Evolutionary conservation across 2,329 filamentous ascomycete genomes (phyloP), one percentile per base, ranked within the genome.

Genomic region (Allantophomopsis lycopodina): DNA sequence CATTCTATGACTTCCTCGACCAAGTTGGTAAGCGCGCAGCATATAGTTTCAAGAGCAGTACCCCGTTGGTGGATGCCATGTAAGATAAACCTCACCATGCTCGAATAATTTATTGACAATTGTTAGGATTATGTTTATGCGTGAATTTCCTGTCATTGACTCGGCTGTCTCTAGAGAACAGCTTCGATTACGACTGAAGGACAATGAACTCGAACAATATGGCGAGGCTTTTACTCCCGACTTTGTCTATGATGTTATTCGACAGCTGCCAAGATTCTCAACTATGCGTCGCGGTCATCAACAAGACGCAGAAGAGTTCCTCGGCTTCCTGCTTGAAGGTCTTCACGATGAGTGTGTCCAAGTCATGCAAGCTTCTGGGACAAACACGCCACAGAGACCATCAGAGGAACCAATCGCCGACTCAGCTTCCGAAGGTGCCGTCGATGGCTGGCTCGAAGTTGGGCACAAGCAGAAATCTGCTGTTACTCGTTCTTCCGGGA

Each of bases 241-340:
- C 54, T 94, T 93, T 58, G 85, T 98, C 15, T 98, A 96, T 55
- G 83, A 94, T 44, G 85, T 87, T 32, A 94, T 96, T 54, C 78
- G 83, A 51, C 77, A 83, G 50, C 69, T 95, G 42, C 81, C 87
- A 34, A 78, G 87, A 39, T 98, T 98, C 60, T 79, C 84, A 17
- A 84, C 82, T 54, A 95, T 98, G 87, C 79, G 83, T 56, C 83
- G 87, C 44, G 91, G 91, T 13, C 89, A 95, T 51, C 91, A 98
- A 58, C 89, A 98, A 65, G 91, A 98, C 62, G 91, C 91, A 1
- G 87, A 98, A 55, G 91, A 98, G 55, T 98, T 98, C 50, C 66
- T 98, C 17, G 89, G 88, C 1, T 94, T 96, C 57, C 67, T 98
- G 28, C 69, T 98, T 4, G 88, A 94, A 53, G 85, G 86, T 36